Evolutionary conservation across 345 rosid species (phyloP).

Genomic region (Eutrema japonicum): DNA sequence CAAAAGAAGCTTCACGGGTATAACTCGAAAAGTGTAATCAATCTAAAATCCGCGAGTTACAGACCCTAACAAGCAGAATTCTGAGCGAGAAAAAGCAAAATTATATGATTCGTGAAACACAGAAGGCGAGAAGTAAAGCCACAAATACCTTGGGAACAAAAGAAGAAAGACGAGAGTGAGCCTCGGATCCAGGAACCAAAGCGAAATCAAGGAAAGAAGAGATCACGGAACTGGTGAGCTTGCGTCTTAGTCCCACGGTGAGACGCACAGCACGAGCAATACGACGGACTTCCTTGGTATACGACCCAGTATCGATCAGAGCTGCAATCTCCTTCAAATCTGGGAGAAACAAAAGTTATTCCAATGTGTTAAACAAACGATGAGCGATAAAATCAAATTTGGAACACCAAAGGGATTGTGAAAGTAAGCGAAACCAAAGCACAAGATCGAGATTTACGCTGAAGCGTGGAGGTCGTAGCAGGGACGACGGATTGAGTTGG

Average conservation of each 20-base stretch:
- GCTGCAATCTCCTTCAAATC: conserved; percentile 82
- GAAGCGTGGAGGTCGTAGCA: conserved; percentile 62
- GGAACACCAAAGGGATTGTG: conserved; percentile 5
- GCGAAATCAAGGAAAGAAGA: conserved; percentile 65
- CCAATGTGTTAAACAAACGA: background rate
- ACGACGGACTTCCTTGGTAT: conserved; percentile 70
- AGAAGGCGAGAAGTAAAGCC: background rate
- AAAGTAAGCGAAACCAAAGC: background rate
- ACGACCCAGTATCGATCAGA: conserved; percentile 71
- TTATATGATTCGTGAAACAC: background rate
- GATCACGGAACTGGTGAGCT: conserved; percentile 59
- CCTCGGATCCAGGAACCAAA: conserved; percentile 67
- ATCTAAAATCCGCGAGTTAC: background rate
- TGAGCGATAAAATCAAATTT: background rate
- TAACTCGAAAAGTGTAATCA: background rate
- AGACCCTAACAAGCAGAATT: background rate
- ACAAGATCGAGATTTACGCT: conserved; percentile 46
- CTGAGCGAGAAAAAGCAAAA: background rate
- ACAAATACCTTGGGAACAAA: conserved; percentile 64
- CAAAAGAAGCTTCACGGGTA: background rate
- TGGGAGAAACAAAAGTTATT: conserved; percentile 10
- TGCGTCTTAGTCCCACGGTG: conserved; percentile 62
- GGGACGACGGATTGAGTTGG: conserved; percentile 58
- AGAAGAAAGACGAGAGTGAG: conserved; percentile 53
- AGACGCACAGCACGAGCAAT: conserved; percentile 73